Percentiles rank a stretch among this genome's conserved stretches.
Evolutionary conservation across 768 basidiomycete species (phyloP).

Genomic region (Saitozyma podzolica): DNA sequence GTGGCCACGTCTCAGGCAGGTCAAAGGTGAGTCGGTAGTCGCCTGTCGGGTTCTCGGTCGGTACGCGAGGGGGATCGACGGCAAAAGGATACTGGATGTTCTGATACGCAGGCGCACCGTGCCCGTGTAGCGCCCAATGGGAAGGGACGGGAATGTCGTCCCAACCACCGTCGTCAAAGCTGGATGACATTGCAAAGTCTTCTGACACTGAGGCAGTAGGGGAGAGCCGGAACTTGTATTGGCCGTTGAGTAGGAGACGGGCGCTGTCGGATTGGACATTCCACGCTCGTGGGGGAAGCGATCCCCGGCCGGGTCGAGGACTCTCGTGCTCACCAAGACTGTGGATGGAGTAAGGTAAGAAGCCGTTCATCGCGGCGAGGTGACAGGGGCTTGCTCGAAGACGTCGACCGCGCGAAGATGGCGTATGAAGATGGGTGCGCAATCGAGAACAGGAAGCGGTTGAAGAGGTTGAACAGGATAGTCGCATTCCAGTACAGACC

Average conservation of each 20-base stretch:
- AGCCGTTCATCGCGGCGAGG: no score
- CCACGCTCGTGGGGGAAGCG: constrained; percentile 4
- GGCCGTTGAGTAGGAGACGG: constrained; percentile 4
- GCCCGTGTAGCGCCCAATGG: not conserved
- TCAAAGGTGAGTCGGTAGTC: not conserved
- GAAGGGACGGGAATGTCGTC: not conserved
- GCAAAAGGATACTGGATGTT: constrained; percentile 7
- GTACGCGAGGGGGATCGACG: constrained; percentile 4
- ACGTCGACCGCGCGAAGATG: no score
- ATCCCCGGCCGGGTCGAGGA: not conserved
- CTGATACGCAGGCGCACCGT: constrained; percentile 2
- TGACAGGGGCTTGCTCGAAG: no score
- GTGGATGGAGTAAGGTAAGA: not conserved
- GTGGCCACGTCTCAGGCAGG: not conserved
- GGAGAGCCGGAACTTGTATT: constrained; percentile 10
- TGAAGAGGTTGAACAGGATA: no score
- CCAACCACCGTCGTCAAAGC: constrained; percentile 2
- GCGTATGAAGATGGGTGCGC: no score
- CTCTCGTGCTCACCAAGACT: constrained; percentile 6
- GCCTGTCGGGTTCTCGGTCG: not conserved
- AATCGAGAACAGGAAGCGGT: no score
- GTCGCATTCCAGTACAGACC: no score
- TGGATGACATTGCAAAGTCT: not conserved
- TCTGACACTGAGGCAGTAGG: constrained; percentile 2
- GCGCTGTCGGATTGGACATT: constrained; percentile 1